Base-by-base conservation (phyloP, 495 filamentous ascomycete genomes). In the Neurospora intermedia region DNA sequence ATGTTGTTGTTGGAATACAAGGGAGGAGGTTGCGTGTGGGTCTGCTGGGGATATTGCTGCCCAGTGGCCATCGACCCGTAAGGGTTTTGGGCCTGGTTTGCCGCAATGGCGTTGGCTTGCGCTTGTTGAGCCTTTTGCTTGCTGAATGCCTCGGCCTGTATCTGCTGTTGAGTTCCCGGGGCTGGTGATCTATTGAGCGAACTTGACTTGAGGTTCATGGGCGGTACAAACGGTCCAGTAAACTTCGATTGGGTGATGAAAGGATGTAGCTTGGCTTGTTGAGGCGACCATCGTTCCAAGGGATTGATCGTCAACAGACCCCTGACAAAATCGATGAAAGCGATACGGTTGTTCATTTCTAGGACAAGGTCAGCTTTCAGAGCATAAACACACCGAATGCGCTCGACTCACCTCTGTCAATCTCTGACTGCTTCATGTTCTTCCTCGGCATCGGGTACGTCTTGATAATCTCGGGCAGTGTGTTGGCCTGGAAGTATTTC, bases 261-360 rank as follows among this genome's bases (percentile, higher is more conserved):
- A 5, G 96, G 96, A 77, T 99, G 96, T 77, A 97, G 81, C 78
- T 97, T 97, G 41, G 96, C 96, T 80, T 99, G 96, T 77, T 97
- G 94, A 13, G 96, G 96, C 18, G 96, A 97, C 96, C 96, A 99
- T 74, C 96, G 86, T 79, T 99, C 96, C 38, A 99, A 87, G 2
- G 96, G 96, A 79, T 97, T 98, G 81, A 98, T 97, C 43, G 92
- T 94, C 70, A 99, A 82, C 42, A 99, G 81, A 11, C 96, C 96
- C 75, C 95, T 91, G n/a, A 98, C 96, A 74, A 99, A 99, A 80
- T 99, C 96, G 77, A 98, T 99, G 78, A 99, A 99, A n/a, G 96
- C 93, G 71, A 95, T 88, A 70, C 96, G 91, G 78, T 98, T 99
- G 77, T 94, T 96, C 88, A 99, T 94, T 89, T 99, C 96, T 99